Conservation (phyloP, 2,329 filamentous ascomycete species). For the Calonectria crousiana region DNA sequence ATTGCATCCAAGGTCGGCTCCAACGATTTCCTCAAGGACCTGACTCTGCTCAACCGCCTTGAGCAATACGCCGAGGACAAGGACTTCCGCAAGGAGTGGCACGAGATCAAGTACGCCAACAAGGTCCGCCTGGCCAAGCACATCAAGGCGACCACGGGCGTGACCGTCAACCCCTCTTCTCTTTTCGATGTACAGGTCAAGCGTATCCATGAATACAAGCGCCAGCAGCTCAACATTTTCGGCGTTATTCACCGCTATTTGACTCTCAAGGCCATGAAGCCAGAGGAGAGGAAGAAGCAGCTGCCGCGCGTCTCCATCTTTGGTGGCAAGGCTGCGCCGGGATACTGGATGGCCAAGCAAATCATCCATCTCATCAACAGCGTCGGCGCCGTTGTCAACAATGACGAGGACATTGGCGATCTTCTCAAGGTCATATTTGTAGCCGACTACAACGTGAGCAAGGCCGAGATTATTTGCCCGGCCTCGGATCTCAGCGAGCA, state of each 20-base stretch:
- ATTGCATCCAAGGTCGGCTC: slow-evolving; percentile 91
- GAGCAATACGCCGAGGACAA: slow-evolving; percentile 88
- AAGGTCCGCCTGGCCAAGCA: slow-evolving; percentile 92
- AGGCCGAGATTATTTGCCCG: slow-evolving; percentile 95
- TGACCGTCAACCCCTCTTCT: slow-evolving; percentile 86
- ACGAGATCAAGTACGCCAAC: slow-evolving; percentile 96
- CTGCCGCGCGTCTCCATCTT: slow-evolving; percentile 94
- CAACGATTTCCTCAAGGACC: slow-evolving; percentile 87
- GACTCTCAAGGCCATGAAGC: slow-evolving; percentile 84
- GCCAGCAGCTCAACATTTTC: slow-evolving; percentile 98
- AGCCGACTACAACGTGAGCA: slow-evolving; percentile 99
- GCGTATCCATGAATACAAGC: slow-evolving; percentile 99
- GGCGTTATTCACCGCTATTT: slow-evolving; percentile 97
- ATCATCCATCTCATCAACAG: slow-evolving; percentile 97
- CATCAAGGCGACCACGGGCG: slow-evolving; percentile 84
- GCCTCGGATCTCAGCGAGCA: slow-evolving; percentile 98
- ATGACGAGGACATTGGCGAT: slow-evolving; percentile 91
- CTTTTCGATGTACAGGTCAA: slow-evolving; percentile 99
- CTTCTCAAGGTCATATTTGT: slow-evolving; percentile 97
- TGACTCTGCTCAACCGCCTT: slow-evolving; percentile 87
- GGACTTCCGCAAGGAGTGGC: slow-evolving; percentile 93
- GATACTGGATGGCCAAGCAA: slow-evolving; percentile 99
- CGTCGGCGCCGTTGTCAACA: slow-evolving; percentile 91
- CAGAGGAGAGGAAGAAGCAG: slow-evolving; percentile 88
- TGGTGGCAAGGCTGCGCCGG: slow-evolving; percentile 96